Evolutionary conservation across 345 rosid genomes (phyloP), one percentile per base, ranked within the genome.

Genomic region (Ricinus communis): DNA sequence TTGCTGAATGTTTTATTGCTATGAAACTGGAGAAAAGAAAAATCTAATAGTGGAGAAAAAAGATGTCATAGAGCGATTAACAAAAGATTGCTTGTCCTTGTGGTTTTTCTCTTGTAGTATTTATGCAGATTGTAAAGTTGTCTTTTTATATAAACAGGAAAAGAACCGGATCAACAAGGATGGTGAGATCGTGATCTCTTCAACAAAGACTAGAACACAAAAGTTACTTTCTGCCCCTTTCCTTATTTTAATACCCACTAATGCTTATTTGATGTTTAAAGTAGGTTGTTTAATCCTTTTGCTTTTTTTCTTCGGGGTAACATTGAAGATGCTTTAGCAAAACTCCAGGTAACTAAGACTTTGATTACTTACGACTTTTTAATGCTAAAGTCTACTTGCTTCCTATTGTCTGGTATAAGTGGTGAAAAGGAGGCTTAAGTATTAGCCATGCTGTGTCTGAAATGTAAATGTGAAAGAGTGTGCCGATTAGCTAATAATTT

Each of bases 81-180:
- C 19, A 18, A 40, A 62, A 27, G 13, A 13, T 21, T 66, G 46
- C 45, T 22, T 40, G 52, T 69, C 12, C 62, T 38, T 14, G 3
- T 36, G 16, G 25, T 31, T 15, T 61, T 61, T 38, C 5, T 50
- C 25, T 9, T 33, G 58, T 27, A 16, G 4, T 47, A 4, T 55
- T 31, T 55, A 21, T 70, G 11, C 16, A 7, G 12, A 5, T 65
- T 12, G 54, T 59, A 16, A 46, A 12, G 14, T 24, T 47, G 27
- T n/a, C 47, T 65, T 46, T 62, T 54, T 68, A 25, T 74, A 40
- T 79, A 19, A 76, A 76, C 85, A 96, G 97, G 98, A 96, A 82
- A 96, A 93, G 86, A 96, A 93, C 74, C 81, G 98, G 62, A 93
- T 96, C 69, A 93, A 96, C 87, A 89, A 85, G 82, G 98, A 96